Base-by-base conservation (phyloP, 768 basidiomycete genomes). In the Saitozyma podzolica region DNA sequence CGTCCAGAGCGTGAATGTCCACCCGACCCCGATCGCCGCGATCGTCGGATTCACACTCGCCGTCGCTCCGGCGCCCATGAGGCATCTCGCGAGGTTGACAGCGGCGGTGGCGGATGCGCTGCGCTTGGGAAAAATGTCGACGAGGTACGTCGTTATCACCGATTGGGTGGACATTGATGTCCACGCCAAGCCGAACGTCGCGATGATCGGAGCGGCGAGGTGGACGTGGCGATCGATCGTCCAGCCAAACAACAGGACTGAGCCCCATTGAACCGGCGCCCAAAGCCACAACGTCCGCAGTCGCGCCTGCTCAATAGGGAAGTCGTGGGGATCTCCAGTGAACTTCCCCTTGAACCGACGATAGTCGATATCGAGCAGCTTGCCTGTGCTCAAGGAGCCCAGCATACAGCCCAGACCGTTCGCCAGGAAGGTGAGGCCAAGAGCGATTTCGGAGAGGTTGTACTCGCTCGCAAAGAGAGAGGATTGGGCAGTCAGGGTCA, bases 361-460 rank as follows among this genome's bases (percentile, higher is more conserved):
- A 74, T 88, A 92, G 64, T 90, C 85, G 66, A 80, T 77, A 67
- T 92, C 88, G 17, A 91, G 74, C 9, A 89, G 65, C 58, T 80
- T 84, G 0, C 90, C 90, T 14, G 29, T 29, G 29, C 29, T 50
- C 50, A 50, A 13, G 7, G 50, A 50, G 9, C 50, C 50, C 10
- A 50, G n/a, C 50, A 50, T 50, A 6, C 50, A 50, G 9, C 50
- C 50, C 47, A 48, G 6, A 2, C 47, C 47, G 19, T 48, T 82
- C 78, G 0, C 74, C 62, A 50, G 81, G 76, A 70, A 90, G 88
- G 0, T 87, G 79, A 0, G 86, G 83, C 2, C 87, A 70, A 59
- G 68, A 67, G 8, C 65, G 61, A 11, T 68, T 70, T 20, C 64
- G 62, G 51, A 9, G 17, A 37, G 74, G 39, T 67, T 65, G 62